Conservation (phyloP, 2,329 filamentous ascomycete genomes). For the Epicoccum nigrum region DNA sequence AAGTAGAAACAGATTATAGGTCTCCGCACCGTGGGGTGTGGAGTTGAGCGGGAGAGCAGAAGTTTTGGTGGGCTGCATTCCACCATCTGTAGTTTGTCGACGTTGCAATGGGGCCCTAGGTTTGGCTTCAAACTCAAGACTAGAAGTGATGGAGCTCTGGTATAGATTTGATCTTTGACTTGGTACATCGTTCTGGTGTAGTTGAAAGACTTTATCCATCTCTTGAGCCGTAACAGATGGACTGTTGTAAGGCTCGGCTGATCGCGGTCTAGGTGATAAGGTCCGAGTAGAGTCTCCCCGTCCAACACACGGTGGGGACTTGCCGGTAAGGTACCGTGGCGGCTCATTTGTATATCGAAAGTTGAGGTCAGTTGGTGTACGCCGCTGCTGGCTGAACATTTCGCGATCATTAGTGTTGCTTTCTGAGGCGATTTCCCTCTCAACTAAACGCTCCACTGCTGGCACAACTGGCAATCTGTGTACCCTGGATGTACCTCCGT, state of each 20-base stretch:
- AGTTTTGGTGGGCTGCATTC: slow-evolving; percentile 40
- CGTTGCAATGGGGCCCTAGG: neutral
- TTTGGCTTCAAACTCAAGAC: neutral
- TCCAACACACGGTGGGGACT: slow-evolving; percentile 17
- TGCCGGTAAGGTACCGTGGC: slow-evolving; percentile 1
- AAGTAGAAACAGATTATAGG: slow-evolving; percentile 29
- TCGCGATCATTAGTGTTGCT: too few species aligned
- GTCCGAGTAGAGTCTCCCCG: neutral
- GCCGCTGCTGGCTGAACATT: too few species aligned
- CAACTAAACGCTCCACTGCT: neutral
- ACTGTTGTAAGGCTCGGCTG: neutral
- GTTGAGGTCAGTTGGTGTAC: too few species aligned
- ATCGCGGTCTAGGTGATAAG: neutral
- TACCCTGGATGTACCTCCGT: neutral
- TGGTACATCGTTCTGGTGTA: neutral
- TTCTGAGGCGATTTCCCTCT: slow-evolving; percentile 4
- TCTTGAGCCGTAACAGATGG: neutral
- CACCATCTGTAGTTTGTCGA: slow-evolving; percentile 14
- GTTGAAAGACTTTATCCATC: slow-evolving; percentile 5
- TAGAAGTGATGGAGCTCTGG: neutral
- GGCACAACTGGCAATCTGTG: neutral
- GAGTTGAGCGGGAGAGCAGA: slow-evolving; percentile 49
- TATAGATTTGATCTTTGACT: slow-evolving; percentile 1
- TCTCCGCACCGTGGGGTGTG: slow-evolving; percentile 34
- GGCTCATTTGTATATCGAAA: too few species aligned